A percentile compares a stretch with the other conserved stretches of the same genome.
Conservation (phyloP, 1,284 basidiomycete species). For the Puccinia sorghi region DNA sequence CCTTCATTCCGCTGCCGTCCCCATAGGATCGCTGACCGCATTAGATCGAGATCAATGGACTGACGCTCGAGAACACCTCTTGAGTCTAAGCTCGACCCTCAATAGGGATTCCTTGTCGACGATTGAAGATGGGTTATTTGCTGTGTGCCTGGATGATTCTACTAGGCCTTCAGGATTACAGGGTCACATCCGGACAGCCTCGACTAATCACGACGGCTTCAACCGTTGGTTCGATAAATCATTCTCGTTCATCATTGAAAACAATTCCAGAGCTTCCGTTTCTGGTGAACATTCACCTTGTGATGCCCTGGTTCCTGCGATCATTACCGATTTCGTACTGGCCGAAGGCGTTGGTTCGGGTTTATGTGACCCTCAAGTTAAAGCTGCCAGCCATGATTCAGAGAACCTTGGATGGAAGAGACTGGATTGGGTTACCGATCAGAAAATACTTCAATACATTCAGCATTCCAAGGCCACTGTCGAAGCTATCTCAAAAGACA, state of each 20-base stretch:
- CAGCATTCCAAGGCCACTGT: constrained; percentile 67
- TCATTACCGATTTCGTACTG: constrained; percentile 81
- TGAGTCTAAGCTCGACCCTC: constrained; percentile 65
- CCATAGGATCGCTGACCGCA: constrained; percentile 56
- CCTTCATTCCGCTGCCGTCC: constrained; percentile 55
- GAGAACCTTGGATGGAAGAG: constrained; percentile 64
- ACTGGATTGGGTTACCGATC: constrained; percentile 76
- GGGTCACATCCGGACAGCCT: constrained; percentile 75
- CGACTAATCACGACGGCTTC: constrained; percentile 68
- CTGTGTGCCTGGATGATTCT: constrained; percentile 64
- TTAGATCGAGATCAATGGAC: constrained; percentile 58
- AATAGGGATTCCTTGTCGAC: constrained; percentile 68
- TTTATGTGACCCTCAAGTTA: constrained; percentile 34
- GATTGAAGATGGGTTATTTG: constrained; percentile 75
- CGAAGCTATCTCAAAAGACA: constrained; percentile 69
- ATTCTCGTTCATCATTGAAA: constrained; percentile 78
- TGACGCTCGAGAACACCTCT: constrained; percentile 65
- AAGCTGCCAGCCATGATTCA: constrained; percentile 45
- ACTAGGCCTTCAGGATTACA: constrained; percentile 63
- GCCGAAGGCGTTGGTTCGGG: constrained; percentile 60
- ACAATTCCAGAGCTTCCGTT: constrained; percentile 79
- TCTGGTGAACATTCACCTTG: constrained; percentile 90
- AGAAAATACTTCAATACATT: constrained; percentile 66
- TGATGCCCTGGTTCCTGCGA: constrained; percentile 87
- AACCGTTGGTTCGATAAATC: constrained; percentile 96